Evolutionary conservation across 257 asterid genomes (phyloP), one percentile per base, ranked within the genome.

Genomic region (Nicotiana sylvestris): DNA sequence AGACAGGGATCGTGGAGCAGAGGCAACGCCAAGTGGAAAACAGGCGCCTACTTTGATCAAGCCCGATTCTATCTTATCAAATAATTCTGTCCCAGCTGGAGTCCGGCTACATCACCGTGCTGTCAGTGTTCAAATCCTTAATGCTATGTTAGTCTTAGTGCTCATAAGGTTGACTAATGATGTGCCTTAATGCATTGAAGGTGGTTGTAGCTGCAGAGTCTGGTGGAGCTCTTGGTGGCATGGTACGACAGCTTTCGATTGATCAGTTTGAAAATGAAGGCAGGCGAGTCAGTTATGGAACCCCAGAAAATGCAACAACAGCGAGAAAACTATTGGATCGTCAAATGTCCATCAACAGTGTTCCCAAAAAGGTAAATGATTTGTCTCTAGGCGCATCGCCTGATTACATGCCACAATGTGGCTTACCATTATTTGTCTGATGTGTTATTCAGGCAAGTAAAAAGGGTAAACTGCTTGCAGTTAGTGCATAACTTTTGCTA

Each of bases 51-150:
- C 92, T 67, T 83, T 90, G 91, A 89, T 91, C 86, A 95, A 91
- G 86, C 98, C 94, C 64, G 98, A 96, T 86, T 87, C 98, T 84
- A 90, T 91, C 10, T 81, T 85, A 69, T 83, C 90, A 76, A 91
- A 86, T 88, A 91, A 86, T 90, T 95, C 97, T 85, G 81, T 86
- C 80, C 93, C 97, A 29, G 87, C 98, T 86, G 98, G 98, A 78
- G 97, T 96, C 88, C 89, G 98, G 90, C 98, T 96, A 69, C 99
- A 96, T 90, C 99, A 96, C 83, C 98, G 98, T 70, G 99, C 99
- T 11, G 99, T 95, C 12, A 91, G 99, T 92, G 84, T 84, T 77
- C 57, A 62, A 78, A 85, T 85, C 64, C 79, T 77, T 83, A 39
- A 81, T 81, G n/a, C 77, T 58, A 76, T 76, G 46, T 27, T 25